These are phyloP conservation scores for Pythium folliculosum DNA, from an alignment of 352 stramenopile genomes.

Conservation along the genomic window DNA sequence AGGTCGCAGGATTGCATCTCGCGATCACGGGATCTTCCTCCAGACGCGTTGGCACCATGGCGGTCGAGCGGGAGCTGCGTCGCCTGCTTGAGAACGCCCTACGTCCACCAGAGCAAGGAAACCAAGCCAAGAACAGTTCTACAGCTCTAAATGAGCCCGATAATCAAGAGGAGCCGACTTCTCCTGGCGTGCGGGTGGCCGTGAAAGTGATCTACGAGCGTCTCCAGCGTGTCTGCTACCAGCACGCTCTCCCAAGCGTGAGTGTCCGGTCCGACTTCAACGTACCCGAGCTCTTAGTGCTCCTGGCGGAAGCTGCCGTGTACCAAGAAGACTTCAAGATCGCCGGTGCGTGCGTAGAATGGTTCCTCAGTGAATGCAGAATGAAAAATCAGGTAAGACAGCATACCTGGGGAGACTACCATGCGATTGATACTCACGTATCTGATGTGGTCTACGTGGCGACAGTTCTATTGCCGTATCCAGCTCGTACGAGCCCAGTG, in stretches of 20 bases:
- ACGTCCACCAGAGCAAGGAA: slow-evolving; percentile 18
- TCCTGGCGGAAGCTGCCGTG: slow-evolving; percentile 71
- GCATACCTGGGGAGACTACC: too few species aligned
- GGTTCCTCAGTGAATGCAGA: slow-evolving; percentile 67
- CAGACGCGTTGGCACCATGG: slow-evolving; percentile 29
- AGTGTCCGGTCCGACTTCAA: slow-evolving; percentile 34
- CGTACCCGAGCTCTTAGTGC: slow-evolving; percentile 73
- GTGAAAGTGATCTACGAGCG: slow-evolving; percentile 41
- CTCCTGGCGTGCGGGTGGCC: slow-evolving; percentile 19
- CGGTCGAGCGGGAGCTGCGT: slow-evolving; percentile 53
- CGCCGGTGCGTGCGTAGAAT: slow-evolving; percentile 53
- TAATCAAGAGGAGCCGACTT: not conserved
- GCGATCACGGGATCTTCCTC: slow-evolving; percentile 15
- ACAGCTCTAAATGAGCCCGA: not conserved
- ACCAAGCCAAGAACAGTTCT: slow-evolving; percentile 17
- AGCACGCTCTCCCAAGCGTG: slow-evolving; percentile 39
- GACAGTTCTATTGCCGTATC: slow-evolving; percentile 83
- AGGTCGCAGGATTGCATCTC: slow-evolving; percentile 3
- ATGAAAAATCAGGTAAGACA: slow-evolving; percentile 76
- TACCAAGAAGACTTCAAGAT: slow-evolving; percentile 67
- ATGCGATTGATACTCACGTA: too few species aligned
- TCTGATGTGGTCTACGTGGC: not conserved
- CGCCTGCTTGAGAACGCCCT: slow-evolving; percentile 48
- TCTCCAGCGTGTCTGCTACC: slow-evolving; percentile 34
- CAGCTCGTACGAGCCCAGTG: slow-evolving; percentile 82